These are phyloP conservation scores for Gentiana straminea DNA, from an alignment of 257 asterid genomes.

Conservation along the genomic window DNA sequence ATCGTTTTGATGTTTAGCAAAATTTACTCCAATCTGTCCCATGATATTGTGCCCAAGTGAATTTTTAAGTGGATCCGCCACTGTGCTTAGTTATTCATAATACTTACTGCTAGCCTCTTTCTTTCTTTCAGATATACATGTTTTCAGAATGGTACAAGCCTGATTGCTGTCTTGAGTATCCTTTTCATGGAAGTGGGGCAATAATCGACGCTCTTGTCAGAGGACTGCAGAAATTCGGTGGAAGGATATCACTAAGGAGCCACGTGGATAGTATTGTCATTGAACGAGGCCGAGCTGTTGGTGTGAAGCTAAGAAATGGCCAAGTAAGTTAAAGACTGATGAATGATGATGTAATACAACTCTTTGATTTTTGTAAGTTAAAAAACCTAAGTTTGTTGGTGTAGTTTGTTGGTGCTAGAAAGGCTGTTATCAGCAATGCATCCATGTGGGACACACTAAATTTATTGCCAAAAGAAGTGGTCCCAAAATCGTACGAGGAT, in stretches of 20 bases:
- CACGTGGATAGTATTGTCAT: slow-evolving; percentile 74
- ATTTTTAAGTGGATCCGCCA: too few species aligned
- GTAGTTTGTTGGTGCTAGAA: slow-evolving; percentile 79
- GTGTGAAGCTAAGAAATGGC: slow-evolving; percentile 82
- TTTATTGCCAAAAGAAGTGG: slow-evolving; percentile 55
- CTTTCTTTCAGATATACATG: slow-evolving; percentile 66
- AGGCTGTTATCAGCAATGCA: slow-evolving; percentile 92
- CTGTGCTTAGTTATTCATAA: too few species aligned
- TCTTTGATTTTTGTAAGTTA: background rate
- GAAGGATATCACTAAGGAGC: slow-evolving; percentile 72
- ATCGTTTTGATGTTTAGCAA: too few species aligned
- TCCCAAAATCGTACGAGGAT: slow-evolving; percentile 59
- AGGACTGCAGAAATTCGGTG: slow-evolving; percentile 78
- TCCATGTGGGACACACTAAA: slow-evolving; percentile 94
- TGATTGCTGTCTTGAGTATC: slow-evolving; percentile 80
- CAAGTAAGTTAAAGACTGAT: slow-evolving; percentile 45
- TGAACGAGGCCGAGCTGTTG: slow-evolving; percentile 83
- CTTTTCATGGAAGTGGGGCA: slow-evolving; percentile 88
- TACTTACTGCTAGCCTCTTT: background rate
- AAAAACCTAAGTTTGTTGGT: slow-evolving; percentile 9
- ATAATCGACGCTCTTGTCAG: slow-evolving; percentile 75
- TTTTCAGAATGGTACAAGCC: slow-evolving; percentile 97
- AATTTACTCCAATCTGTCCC: too few species aligned
- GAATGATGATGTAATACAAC: background rate
- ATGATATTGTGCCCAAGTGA: too few species aligned